Evolutionary conservation across 345 rosid genomes (phyloP), one percentile per base, ranked within the genome.

Genomic region (Heritiera littoralis): DNA sequence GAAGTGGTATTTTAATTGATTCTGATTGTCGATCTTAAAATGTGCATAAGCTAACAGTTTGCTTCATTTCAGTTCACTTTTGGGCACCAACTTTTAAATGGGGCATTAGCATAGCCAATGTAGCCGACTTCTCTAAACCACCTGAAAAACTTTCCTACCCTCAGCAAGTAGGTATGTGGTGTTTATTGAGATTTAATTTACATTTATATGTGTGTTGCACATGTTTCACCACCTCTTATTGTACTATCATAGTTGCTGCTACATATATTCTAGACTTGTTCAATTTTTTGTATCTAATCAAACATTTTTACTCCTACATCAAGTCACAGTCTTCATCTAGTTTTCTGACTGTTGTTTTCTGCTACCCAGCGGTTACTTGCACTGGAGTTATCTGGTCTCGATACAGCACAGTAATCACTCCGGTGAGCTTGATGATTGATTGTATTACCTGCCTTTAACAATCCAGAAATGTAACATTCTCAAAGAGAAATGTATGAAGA

Each of bases 41-140:
- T 52, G 9, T 63, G 32, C 65, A 56, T 79, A 28, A 60, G 2
- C 63, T 61, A 60, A 35, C 13, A 32, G 18, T 63, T 70, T 64
- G 15, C 66, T 80, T 17, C 5, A 41, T 78, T 72, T 79, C 92
- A 94, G 99, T 95, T 88, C 98, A 92, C 82, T 94, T 94, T 78
- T 94, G 97, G 97, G 98, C 97, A 6, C 98, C 98, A 3, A 91
- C 97, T 3, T 94, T 94, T 70, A 94, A 94, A 80, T 92, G 98
- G 98, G 97, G 97, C 48, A 92, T 94, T 83, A 92, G 93, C 86
- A 89, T 91, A 48, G 98, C 97, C 64, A 94, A 92, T 79, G 32
- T 94, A 73, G 98, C 94, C 1, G 98, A 94, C 86, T 94, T 90
- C 70, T 14, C 92, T 51, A 91, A 92, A 82, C 97, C 93, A 14